These are phyloP conservation scores for Panicum virgatum DNA, from an alignment of 202 grass and related monocot species.

Conservation along the genomic window DNA sequence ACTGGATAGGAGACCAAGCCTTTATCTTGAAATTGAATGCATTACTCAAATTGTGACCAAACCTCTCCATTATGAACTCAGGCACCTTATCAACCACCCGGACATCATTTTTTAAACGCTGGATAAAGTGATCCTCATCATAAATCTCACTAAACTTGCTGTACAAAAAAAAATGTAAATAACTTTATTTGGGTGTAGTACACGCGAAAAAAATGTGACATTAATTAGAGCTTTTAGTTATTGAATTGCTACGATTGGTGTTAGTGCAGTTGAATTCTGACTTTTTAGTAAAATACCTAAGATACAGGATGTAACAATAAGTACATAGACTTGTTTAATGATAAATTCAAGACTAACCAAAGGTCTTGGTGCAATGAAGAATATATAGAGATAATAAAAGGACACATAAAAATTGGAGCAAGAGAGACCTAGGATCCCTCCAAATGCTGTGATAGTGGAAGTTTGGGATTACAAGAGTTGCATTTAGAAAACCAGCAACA, in stretches of 20 bases:
- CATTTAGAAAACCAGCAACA: conserved; percentile 95
- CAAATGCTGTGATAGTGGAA: conserved; percentile 99
- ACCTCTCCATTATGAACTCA: conserved; percentile 89
- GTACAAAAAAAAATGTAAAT: conserved; percentile 40
- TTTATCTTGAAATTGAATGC: conserved; percentile 99
- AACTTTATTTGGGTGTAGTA: background rate
- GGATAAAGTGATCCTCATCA: conserved; percentile 78
- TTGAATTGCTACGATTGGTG: background rate
- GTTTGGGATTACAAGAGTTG: conserved; percentile 92
- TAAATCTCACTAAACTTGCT: conserved; percentile 99
- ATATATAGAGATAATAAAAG: background rate
- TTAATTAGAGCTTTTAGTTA: background rate
- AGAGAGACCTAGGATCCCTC: conserved; percentile 93
- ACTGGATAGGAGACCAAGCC: conserved; percentile 87
- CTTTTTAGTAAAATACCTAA: background rate
- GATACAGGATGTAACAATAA: background rate
- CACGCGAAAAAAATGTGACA: background rate
- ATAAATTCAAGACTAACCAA: conserved; percentile 20
- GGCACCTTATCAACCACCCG: conserved; percentile 83
- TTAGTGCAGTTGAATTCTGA: background rate
- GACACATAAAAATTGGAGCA: background rate
- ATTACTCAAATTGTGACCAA: conserved; percentile 93
- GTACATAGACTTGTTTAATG: background rate
- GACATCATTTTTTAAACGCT: conserved; percentile 83
- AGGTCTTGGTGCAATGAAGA: background rate